These are phyloP conservation scores for Fusarium sp. DNA, from an alignment of 2,329 filamentous ascomycete species.

Conservation along the genomic window DNA sequence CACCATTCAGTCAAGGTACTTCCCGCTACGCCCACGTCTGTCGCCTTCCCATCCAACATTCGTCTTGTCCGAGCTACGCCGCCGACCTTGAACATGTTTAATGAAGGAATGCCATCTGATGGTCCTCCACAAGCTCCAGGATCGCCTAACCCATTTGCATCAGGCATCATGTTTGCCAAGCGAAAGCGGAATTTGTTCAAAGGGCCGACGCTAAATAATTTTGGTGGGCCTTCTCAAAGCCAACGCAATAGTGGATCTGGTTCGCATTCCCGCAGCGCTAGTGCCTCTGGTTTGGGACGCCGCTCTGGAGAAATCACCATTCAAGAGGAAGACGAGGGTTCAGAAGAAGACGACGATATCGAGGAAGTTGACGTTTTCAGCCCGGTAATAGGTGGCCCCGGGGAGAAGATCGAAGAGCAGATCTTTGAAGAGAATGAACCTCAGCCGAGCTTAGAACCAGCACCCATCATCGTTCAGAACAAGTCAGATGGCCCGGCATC, in stretches of 20 bases:
- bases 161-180: constrained; percentile 81
- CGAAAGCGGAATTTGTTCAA: constrained; percentile 86
- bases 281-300: constrained; percentile 72
- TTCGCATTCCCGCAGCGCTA: constrained; percentile 69
- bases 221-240: constrained; percentile 57
- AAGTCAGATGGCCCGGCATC: constrained; percentile 4
- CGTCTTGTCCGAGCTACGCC: constrained; percentile 77
- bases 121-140: constrained; percentile 57
- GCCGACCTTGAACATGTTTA: constrained; percentile 65
- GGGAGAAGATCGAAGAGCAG: constrained; percentile 61
- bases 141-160: constrained; percentile 70
- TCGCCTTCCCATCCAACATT: constrained; percentile 85
- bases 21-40: constrained; percentile 83
- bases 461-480: constrained; percentile 37
- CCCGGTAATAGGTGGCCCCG: constrained; percentile 60
- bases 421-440: constrained; percentile 59
- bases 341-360: constrained; percentile 59
- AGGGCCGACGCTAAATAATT: constrained; percentile 75
- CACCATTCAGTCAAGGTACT: constrained; percentile 96
- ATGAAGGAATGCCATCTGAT: constrained; percentile 67
- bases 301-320: constrained; percentile 82
- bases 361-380: constrained; percentile 72
- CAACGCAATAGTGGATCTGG: constrained; percentile 53
- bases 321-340: constrained; percentile 72
- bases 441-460: constrained; percentile 35